Evolutionary conservation across 164 flowering plant genomes (phyloP), one percentile per base, ranked within the genome.

Genomic region (Annona squamosa): DNA sequence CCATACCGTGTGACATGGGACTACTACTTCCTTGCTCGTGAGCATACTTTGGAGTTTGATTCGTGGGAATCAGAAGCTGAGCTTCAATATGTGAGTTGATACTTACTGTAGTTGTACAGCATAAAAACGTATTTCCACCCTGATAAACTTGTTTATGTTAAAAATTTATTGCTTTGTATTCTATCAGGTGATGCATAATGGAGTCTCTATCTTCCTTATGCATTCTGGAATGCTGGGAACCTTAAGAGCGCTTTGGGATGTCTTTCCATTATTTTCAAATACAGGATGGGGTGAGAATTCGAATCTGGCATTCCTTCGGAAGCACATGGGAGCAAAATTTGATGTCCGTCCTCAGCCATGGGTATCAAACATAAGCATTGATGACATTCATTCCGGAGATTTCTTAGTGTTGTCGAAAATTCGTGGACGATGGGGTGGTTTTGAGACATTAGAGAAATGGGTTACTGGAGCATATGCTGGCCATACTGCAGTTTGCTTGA

Each of bases 391-490:
- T 68, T 93, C 99, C 52, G 99, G 99, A 67, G 99, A 96, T 79
- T 90, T 96, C 75, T 87, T 96, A 56, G 99, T 88, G 17, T 77
- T 96, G 80, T 96, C 99, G 13, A 96, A 93, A 84, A 92, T 93
- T 46, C 92, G 98, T 59, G 99, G 99, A 64, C 80, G 91, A 44
- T 96, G 98, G 99, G 99, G 99, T 80, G 99, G 89, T 76, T 96
- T 96, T 81, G 98, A 96, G 84, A 92, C 98, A 43, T 76, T 96
- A 63, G 97, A 93, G 86, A 96, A 96, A 83, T 96, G 98, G 99
- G 99, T 92, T 26, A 84, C 87, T 73, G 99, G 99, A 73, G 74
- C 99, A 73, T 93, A 88, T 86, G 99, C 93, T 57, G 99, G 99
- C 79, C 99, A 93, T 81, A 46, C 87, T 71, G 98, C 99, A 79